phyloP scores from a whole-genome alignment of 345 rosid genomes.

The Moricandia arvensis region DNA sequence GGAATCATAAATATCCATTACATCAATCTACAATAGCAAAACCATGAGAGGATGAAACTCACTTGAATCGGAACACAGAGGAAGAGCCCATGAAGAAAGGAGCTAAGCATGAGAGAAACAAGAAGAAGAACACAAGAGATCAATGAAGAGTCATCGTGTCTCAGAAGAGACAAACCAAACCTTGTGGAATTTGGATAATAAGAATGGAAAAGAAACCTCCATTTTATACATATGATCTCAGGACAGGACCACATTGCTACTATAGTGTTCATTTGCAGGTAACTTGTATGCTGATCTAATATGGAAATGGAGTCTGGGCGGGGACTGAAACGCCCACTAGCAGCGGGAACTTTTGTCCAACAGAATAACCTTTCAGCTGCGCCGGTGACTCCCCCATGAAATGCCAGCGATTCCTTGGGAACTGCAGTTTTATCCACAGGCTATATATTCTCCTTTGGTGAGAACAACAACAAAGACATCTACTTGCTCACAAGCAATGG shows the following conservation, averaged over 20 bases:
- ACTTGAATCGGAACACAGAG: conserved; percentile 72
- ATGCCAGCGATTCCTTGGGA: too few relatives aligned
- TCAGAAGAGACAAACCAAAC: conserved; percentile 31
- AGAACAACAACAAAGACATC: too few relatives aligned
- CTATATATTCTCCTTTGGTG: too few relatives aligned
- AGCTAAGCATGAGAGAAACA: conserved; percentile 42
- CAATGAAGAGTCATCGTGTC: conserved; percentile 42
- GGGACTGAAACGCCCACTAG: too few relatives aligned
- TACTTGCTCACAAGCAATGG: too few relatives aligned
- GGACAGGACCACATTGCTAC: neutral
- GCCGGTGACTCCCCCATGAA: too few relatives aligned
- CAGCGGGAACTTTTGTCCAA: too few relatives aligned
- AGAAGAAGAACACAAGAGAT: conserved; percentile 41
- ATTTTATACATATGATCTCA: conserved; percentile 15
- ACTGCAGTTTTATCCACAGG: too few relatives aligned
- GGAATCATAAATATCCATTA: neutral
- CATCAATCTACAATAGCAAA: neutral
- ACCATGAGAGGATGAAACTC: conserved; percentile 22
- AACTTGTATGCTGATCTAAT: too few relatives aligned
- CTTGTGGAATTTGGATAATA: conserved; percentile 21
- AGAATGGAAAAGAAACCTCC: conserved; percentile 15
- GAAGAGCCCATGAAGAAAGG: conserved; percentile 51
- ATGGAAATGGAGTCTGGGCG: too few relatives aligned
- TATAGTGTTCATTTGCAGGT: too few relatives aligned
- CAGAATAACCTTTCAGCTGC: too few relatives aligned